phyloP scores from a whole-genome alignment of 805 yeast genomes.

The Tetrapisispora pingtungensis region DNA sequence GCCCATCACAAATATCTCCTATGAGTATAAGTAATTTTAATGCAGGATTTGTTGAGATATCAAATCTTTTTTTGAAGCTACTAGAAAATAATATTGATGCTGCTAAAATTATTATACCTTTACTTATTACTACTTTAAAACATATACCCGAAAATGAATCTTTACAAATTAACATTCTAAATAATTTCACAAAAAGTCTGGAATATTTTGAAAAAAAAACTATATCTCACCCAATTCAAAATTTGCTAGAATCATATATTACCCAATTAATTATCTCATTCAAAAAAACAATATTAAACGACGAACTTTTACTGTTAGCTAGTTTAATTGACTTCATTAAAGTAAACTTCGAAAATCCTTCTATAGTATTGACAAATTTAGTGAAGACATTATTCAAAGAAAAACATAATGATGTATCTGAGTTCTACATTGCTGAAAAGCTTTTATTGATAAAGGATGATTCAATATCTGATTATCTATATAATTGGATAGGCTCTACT shows the following conservation, averaged over 20 bases:
- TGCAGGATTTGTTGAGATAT: not conserved
- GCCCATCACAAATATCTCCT: slow-evolving; percentile 12
- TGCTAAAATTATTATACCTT: not conserved
- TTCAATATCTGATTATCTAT: slow-evolving; percentile 8
- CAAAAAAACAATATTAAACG: not conserved
- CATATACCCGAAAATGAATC: not conserved
- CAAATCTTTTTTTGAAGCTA: not conserved
- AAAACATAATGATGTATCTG: slow-evolving; percentile 7
- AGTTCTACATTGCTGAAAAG: slow-evolving; percentile 8
- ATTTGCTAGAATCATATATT: not conserved
- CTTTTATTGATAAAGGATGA: slow-evolving; percentile 10
- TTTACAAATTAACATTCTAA: too few relatives aligned
- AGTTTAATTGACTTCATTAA: not conserved
- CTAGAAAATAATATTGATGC: not conserved
- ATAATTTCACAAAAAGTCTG: not conserved
- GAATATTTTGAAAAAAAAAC: too few relatives aligned
- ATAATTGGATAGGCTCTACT: slow-evolving; percentile 20
- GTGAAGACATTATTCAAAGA: slow-evolving; percentile 10
- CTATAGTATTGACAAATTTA: slow-evolving; percentile 4
- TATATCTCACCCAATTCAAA: not conserved
- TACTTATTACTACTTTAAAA: not conserved
- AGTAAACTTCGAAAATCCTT: not conserved
- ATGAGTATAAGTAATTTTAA: slow-evolving; percentile 2
- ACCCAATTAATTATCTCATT: not conserved
- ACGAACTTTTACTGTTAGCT: not conserved